These are phyloP conservation scores for Trametes polyzona DNA, from an alignment of 1,284 basidiomycete species.

Conservation along the genomic window DNA sequence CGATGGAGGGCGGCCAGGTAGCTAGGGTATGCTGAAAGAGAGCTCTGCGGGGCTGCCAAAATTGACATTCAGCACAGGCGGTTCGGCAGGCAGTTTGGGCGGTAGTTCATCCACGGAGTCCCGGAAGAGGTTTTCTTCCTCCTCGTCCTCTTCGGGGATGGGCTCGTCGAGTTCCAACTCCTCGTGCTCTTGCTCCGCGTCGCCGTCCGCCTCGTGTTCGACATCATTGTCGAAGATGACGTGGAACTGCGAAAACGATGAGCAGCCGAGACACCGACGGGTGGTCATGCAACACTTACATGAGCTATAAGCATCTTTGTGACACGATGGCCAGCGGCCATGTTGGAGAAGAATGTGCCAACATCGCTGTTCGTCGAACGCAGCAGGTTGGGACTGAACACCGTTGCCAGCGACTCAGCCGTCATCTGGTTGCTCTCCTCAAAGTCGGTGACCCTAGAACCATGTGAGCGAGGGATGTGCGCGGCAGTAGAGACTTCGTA, in stretches of 20 bases:
- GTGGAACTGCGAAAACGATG: constrained; percentile 41
- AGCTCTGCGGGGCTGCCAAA: constrained; percentile 29
- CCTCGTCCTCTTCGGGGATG: constrained; percentile 53
- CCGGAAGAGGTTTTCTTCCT: constrained; percentile 35
- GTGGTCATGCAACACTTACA: constrained; percentile 46
- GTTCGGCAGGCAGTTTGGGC: constrained; percentile 21
- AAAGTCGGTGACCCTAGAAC: constrained; percentile 84
- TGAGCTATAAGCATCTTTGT: constrained; percentile 81
- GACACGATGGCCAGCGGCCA: constrained; percentile 74
- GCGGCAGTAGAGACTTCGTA: constrained; percentile 37
- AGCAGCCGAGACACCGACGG: not conserved
- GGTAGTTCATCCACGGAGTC: constrained; percentile 19
- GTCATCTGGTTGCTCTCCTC: constrained; percentile 89
- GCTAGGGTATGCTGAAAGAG: constrained; percentile 28
- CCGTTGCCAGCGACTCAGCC: constrained; percentile 78
- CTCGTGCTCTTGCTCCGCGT: constrained; percentile 35
- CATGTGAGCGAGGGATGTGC: too few relatives aligned
- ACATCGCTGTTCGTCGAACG: constrained; percentile 76
- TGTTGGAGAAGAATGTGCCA: constrained; percentile 74
- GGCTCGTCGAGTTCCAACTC: constrained; percentile 52
- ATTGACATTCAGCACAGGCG: constrained; percentile 29
- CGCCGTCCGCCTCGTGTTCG: constrained; percentile 45
- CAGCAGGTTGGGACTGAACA: constrained; percentile 80
- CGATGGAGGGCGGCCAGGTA: not conserved
- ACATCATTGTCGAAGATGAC: constrained; percentile 53